Evolutionary conservation across 2,329 filamentous ascomycete species (phyloP).

Genomic region (Neonectria ditissima): DNA sequence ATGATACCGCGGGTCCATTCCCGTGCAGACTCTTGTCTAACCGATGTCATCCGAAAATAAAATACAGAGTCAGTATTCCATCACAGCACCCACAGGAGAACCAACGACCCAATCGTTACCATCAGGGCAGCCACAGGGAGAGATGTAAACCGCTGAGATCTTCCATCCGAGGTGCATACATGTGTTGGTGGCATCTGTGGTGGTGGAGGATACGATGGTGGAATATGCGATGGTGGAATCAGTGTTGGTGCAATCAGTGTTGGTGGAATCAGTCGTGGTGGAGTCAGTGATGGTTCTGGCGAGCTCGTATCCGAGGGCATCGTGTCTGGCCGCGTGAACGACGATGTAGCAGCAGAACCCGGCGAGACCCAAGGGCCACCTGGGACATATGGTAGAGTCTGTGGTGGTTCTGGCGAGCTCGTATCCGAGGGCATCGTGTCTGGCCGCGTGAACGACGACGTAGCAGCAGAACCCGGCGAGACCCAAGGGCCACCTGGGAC

Average conservation of each 20-base stretch:
- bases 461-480: neutral
- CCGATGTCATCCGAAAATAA: neutral
- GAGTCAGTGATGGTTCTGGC: neutral
- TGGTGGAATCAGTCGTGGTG: no score
- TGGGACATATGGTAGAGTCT: no score
- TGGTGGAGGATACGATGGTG: no score
- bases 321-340: conserved; percentile 7
- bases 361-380: neutral
- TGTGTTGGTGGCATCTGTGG: no score
- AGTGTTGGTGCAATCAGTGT: no score
- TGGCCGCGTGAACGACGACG: conserved; percentile 7
- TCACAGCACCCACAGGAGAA: conserved; percentile 1
- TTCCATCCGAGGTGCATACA: conserved; percentile 11
- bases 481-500: neutral
- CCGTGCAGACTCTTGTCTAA: neutral
- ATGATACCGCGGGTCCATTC: neutral
- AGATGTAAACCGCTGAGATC: neutral
- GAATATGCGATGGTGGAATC: no score
- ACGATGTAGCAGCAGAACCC: neutral
- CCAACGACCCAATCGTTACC: neutral
- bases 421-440: conserved; percentile 1
- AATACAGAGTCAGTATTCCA: neutral
- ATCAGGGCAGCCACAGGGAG: conserved; percentile 7
- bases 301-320: neutral
- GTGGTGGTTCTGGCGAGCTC: neutral